These are phyloP conservation scores for Pugionium dolabratum DNA, from an alignment of 345 rosid genomes.

Conservation along the genomic window DNA sequence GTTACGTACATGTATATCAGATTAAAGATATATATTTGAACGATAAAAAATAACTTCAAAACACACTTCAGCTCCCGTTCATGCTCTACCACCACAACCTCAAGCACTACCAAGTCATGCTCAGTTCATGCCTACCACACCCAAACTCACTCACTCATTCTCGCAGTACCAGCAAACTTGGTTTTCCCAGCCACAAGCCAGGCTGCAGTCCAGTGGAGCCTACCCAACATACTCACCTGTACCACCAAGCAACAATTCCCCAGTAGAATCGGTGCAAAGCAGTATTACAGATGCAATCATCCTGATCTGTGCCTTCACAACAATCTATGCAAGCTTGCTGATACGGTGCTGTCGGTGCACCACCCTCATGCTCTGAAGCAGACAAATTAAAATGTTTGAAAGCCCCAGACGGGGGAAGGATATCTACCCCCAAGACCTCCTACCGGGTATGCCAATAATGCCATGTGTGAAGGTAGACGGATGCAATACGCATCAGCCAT, in stretches of 20 bases:
- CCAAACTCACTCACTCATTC: slow-evolving; percentile 62
- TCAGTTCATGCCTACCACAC: slow-evolving; percentile 50
- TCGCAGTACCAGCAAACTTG: slow-evolving; percentile 59
- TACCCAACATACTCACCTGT: slow-evolving; percentile 62
- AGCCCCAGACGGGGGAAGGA: slow-evolving; percentile 62
- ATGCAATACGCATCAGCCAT: slow-evolving; percentile 48
- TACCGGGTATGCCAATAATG: slow-evolving; percentile 53
- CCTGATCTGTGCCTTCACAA: slow-evolving; percentile 74
- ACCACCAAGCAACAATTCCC: slow-evolving; percentile 63
- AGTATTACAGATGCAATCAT: slow-evolving; percentile 70
- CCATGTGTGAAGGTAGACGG: slow-evolving; percentile 74
- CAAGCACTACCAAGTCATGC: slow-evolving; percentile 32
- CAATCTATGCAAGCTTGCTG: slow-evolving; percentile 73
- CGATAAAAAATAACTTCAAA: slow-evolving; percentile 27
- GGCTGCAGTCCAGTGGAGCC: slow-evolving; percentile 58
- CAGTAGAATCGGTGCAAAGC: slow-evolving; percentile 59
- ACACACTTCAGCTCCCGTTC: slow-evolving; percentile 34
- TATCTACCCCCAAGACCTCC: slow-evolving; percentile 61
- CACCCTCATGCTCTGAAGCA: slow-evolving; percentile 69
- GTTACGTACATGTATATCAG: no score
- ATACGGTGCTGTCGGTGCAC: slow-evolving; percentile 46
- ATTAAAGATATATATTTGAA: no score
- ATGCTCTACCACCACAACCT: slow-evolving; percentile 34
- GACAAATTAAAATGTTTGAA: slow-evolving; percentile 52
- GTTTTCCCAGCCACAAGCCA: slow-evolving; percentile 73